Conservation (phyloP, 345 rosid genomes). For the Jatropha curcas region DNA sequence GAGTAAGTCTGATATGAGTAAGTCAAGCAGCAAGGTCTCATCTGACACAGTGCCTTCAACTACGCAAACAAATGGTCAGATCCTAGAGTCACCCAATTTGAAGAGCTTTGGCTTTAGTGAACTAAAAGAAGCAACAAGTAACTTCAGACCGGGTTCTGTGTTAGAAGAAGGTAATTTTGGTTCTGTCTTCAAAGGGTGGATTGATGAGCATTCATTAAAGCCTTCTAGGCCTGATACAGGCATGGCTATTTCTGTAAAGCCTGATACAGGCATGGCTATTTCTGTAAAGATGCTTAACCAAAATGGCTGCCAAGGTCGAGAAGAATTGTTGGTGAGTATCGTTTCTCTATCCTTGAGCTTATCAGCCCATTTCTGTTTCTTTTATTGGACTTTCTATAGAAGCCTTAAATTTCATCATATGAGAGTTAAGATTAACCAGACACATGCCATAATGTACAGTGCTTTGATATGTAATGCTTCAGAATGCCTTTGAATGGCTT, state of each 20-base stretch:
- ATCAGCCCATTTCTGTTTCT: not conserved
- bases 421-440: not conserved
- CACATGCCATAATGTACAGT: not conserved
- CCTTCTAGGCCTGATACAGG: constrained; percentile 17
- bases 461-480: not conserved
- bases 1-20: too few species aligned
- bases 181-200: constrained; percentile 25
- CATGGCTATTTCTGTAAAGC: constrained; percentile 23
- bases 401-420: not conserved
- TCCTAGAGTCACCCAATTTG: constrained; percentile 20
- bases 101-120: constrained; percentile 18
- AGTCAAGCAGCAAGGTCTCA: constrained; percentile 21
- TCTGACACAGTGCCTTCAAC: constrained; percentile 6
- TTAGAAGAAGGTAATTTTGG: constrained; percentile 31
- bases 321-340: constrained; percentile 30
- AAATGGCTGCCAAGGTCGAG: constrained; percentile 23
- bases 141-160: constrained; percentile 10
- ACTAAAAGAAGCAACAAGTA: constrained; percentile 18
- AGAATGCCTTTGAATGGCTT: not conserved
- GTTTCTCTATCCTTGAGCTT: not conserved
- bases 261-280: constrained; percentile 18
- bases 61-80: constrained; percentile 25
- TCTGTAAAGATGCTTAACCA: constrained; percentile 25
- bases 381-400: not conserved
- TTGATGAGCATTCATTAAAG: constrained; percentile 13